phyloP scores from a whole-genome alignment of 352 stramenopile genomes.

The Phytophthora sp. region DNA sequence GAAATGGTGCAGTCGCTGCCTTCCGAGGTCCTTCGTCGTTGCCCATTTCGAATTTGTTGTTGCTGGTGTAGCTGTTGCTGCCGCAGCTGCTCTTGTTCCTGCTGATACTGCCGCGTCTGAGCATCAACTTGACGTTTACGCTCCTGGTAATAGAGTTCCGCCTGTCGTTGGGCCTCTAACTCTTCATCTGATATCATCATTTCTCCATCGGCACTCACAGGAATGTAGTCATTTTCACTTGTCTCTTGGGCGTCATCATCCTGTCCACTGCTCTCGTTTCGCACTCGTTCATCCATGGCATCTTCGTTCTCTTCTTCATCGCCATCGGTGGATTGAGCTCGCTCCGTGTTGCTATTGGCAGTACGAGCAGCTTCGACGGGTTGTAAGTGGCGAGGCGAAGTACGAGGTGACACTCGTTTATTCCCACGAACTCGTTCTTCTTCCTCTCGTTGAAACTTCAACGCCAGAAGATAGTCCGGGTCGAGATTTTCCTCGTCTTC shows the following conservation, averaged over 20 bases:
- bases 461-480: conserved; percentile 72
- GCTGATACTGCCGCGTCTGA: conserved; percentile 42
- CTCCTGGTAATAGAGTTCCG: conserved; percentile 77
- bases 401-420: conserved; percentile 23
- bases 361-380: conserved; percentile 8
- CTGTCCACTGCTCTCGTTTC: conserved; percentile 23
- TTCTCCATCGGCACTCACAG: conserved; percentile 50
- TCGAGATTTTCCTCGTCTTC: conserved; percentile 34
- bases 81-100: conserved; percentile 33
- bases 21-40: conserved; percentile 17
- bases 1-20: conserved; percentile 55
- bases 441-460: conserved; percentile 83
- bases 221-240: conserved; percentile 50
- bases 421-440: conserved; percentile 43
- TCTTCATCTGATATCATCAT: conserved; percentile 69
- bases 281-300: not conserved
- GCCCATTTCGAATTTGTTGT: conserved; percentile 25
- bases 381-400: conserved; percentile 22
- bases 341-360: conserved; percentile 1
- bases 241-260: conserved; percentile 8
- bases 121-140: conserved; percentile 60
- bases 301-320: conserved; percentile 1
- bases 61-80: conserved; percentile 39
- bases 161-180: conserved; percentile 71
- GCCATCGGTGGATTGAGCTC: not conserved